Evolutionary conservation across 257 asterid species (phyloP), one percentile per base, ranked within the genome.

Genomic region (Solanum appendiculatum): DNA sequence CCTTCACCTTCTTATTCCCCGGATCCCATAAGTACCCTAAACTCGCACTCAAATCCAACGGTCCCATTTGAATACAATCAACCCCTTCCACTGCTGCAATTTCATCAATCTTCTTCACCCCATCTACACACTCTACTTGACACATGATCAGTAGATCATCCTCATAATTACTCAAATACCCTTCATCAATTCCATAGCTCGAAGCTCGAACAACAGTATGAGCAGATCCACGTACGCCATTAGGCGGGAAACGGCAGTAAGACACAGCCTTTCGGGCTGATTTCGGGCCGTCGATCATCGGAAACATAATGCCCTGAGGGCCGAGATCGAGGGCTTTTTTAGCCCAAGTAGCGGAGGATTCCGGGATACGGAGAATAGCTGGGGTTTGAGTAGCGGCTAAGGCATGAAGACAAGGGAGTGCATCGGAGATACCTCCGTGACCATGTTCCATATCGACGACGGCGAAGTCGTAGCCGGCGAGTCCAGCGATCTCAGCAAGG

Each of bases 401-500:
- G 39, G 96, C 98, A 82, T 85, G 94, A 87, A 95, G 96, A 58
- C 98, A 94, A 82, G 92, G 90, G 46, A 95, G 95, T n/a, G 98
- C 94, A 42, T 87, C 95, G 89, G 93, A 89, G 87, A 93, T 91
- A 9, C 96, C 95, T 5, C 98, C 98, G 91, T 90, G 96, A 85
- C 98, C 98, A 90, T 95, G 98, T 89, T 95, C 98, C 97, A 95
- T 94, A 86, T 95, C 98, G 64, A 95, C 92, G 6, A 95, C 98
- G 27, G 94, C 98, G 91, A 92, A 94, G 33, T 95, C 98, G 87
- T 93, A 95, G 64, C 98, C 98, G 14, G 96, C 92, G 44, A 93
- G 93, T 1, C 98, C 98, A 2, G 94, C 94, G 18, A 95, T 95
- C 89, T 95, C 98, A 23, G 98, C 96, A 23, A 94, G 86, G 7